Percentiles rank a stretch among this genome's conserved stretches.
phyloP scores from a whole-genome alignment of 129 eudicot species.

The Artemisia annua region DNA sequence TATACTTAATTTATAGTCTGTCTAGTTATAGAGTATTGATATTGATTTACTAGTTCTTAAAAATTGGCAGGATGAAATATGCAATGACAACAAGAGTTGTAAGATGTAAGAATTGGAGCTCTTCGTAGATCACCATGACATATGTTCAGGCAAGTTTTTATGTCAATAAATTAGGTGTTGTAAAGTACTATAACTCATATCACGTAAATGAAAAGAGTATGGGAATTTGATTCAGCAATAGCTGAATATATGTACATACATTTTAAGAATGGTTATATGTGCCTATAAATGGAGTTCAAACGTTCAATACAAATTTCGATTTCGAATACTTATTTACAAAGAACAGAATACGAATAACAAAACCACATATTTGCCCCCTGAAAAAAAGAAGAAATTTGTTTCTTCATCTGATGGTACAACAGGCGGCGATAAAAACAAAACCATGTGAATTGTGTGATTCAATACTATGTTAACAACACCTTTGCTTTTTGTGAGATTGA shows the following conservation, averaged over 20 bases:
- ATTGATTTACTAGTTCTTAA: conserved; percentile 11
- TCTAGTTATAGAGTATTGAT: not conserved
- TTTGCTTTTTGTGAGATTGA: conserved; percentile 31
- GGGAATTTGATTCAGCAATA: not conserved
- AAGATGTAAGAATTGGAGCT: conserved; percentile 31
- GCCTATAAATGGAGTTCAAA: not conserved
- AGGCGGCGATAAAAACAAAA: not conserved
- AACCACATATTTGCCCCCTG: conserved; percentile 11
- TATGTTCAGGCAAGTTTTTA: not conserved
- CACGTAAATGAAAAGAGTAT: not conserved
- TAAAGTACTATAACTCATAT: not conserved
- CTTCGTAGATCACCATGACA: not conserved
- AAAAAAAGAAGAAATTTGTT: not conserved
- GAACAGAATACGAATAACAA: not conserved
- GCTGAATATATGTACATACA: conserved; percentile 9
- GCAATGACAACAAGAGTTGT: conserved; percentile 55
- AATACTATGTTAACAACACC: conserved; percentile 17
- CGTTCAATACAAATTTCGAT: not conserved
- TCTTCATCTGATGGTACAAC: conserved; percentile 13
- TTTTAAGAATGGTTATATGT: not conserved
- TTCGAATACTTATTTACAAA: conserved; percentile 19
- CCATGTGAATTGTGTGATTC: not conserved
- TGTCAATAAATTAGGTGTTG: conserved; percentile 18
- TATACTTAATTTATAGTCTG: not conserved
- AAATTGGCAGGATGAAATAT: conserved; percentile 44